Evolutionary conservation across 2,329 filamentous ascomycete species (phyloP), one percentile per base, ranked within the genome.

Genomic region (Dactylonectria macrodidyma): DNA sequence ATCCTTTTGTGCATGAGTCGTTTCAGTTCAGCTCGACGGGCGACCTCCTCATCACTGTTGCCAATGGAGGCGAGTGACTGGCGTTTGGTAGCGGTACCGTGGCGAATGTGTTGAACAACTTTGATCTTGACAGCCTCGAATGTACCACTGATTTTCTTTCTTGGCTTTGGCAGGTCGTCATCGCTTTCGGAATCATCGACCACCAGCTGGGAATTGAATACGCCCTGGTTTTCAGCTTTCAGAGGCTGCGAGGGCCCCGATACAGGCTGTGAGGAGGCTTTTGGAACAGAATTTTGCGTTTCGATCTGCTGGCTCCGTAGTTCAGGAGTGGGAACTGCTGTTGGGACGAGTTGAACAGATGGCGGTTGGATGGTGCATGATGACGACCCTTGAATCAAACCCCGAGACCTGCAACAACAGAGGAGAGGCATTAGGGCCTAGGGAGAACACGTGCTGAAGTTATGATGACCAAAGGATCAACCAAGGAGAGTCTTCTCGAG

Each of bases 1-100:
- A 90, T 90, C 68, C 87, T 83, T 71, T 85, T 86, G 56, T 86
- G 85, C 77, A 87, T 85, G 9, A 90, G 79, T 22, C 87, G 83
- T 71, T 84, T 87, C 61, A 90, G 77, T 71, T 90, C 88, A 33
- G 87, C 88, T 70, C 88, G 83, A 33, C 87, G 82, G 59, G 87
- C 85, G 50, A 88, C 73, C 69, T 88, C 86, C 68, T 88, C 87
- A 26, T 87, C 81, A 54, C 84, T 87, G 56, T 81, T 83, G 12
- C 85, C 83, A 36, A 84, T 77, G 16, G 82, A 82, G 4, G 80
- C 79, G 38, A 79, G 82, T 2, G 84, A 83, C 41, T 79, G 80
- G 34, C 82, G 76, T 52, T 81, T 84, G 2, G 76, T 73, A 8
- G 83, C 78, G 4, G 79, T 81, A 22, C 85, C 84, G 26, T 84